These are phyloP conservation scores for Stephania yunnanensis DNA, from an alignment of 164 flowering plant genomes.

Conservation along the genomic window DNA sequence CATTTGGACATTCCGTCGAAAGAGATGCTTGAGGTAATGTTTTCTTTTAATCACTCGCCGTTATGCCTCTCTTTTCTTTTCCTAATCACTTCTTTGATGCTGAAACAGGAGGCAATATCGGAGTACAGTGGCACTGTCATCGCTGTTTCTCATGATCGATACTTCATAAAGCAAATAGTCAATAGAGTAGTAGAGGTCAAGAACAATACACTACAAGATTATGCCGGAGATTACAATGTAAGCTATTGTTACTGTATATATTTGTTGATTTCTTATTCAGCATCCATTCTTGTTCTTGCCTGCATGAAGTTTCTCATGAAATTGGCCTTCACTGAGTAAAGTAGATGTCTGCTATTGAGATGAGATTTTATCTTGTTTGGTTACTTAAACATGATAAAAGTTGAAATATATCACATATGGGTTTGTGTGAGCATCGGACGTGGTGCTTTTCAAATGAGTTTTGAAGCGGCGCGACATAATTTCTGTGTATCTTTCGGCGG, in stretches of 20 bases:
- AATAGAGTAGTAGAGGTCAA: conserved; percentile 92
- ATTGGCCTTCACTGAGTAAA: not conserved
- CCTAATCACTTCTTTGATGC: conserved; percentile 5
- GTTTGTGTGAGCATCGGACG: too few species aligned
- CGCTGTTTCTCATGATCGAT: conserved; percentile 93
- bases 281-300: not conserved
- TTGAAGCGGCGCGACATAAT: not conserved
- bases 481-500: not conserved
- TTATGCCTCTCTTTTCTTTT: not conserved
- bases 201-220: conserved; percentile 65
- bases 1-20: conserved; percentile 97
- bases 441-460: not conserved
- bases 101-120: conserved; percentile 75
- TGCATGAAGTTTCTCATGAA: not conserved
- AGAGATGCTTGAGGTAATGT: conserved; percentile 97
- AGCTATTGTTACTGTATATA: not conserved
- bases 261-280: not conserved
- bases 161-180: conserved; percentile 89
- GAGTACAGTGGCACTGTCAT: conserved; percentile 89
- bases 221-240: conserved; percentile 94
- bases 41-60: not conserved
- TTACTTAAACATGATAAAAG: too few species aligned
- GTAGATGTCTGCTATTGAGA: not conserved
- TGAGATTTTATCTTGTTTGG: not conserved
- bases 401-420: too few species aligned